Evolutionary conservation across 2,329 filamentous ascomycete genomes (phyloP).

Genomic region (Davidsoniella neocaledoniae): DNA sequence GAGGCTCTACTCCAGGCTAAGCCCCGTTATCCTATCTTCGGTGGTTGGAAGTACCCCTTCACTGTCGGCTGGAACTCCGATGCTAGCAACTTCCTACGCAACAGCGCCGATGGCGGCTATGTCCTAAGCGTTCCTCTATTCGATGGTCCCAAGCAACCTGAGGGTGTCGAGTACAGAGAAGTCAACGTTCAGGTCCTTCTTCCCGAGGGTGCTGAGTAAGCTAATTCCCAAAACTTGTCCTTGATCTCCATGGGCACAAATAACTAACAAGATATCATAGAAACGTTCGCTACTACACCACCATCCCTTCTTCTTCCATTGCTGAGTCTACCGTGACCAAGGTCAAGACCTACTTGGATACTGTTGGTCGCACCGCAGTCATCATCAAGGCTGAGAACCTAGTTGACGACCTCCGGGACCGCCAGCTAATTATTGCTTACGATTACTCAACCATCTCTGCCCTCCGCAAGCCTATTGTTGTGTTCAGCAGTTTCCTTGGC

Average conservation of each 20-base stretch:
- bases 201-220: conserved; percentile 77
- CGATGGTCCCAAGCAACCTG: conserved; percentile 71
- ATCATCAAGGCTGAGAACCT: conserved; percentile 70
- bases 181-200: conserved; percentile 69
- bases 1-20: conserved; percentile 79
- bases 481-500: conserved; percentile 56
- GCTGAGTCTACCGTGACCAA: conserved; percentile 39
- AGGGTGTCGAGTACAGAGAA: conserved; percentile 74
- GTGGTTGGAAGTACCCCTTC: conserved; percentile 97
- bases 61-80: conserved; percentile 91
- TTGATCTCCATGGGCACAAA: not conserved
- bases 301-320: conserved; percentile 48
- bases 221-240: conserved; percentile 14
- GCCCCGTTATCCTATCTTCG: conserved; percentile 90
- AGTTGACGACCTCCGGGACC: conserved; percentile 76
- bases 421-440: conserved; percentile 73
- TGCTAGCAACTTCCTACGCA: conserved; percentile 58
- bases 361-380: conserved; percentile 68
- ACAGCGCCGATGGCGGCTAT: conserved; percentile 49
- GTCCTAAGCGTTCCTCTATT: conserved; percentile 83
- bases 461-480: conserved; percentile 71
- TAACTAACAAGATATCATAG: conserved; percentile 27
- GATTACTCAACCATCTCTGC: conserved; percentile 60
- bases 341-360: conserved; percentile 90
- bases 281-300: conserved; percentile 62